Percentiles rank a stretch among this genome's conserved stretches.
Evolutionary conservation across 306 rosid species (phyloP).

Genomic region (Casuarina cunninghamiana): DNA sequence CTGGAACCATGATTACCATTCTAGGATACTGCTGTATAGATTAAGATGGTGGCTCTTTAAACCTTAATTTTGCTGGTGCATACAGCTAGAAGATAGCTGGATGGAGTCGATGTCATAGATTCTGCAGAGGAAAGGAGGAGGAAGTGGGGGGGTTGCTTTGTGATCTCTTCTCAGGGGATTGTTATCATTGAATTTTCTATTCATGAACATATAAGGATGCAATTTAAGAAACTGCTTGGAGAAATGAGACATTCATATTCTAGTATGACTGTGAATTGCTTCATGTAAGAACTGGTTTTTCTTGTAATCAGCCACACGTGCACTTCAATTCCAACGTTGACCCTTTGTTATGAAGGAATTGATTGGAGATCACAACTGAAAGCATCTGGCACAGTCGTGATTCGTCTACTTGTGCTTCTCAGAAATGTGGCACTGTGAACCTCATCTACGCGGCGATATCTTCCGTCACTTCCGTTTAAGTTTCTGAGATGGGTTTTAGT

Average conservation of each 20-base stretch:
- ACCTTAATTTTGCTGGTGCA: no score
- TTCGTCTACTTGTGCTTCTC: conserved; percentile 9
- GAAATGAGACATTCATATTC: conserved; percentile 23
- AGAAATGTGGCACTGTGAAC: no score
- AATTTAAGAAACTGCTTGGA: not conserved
- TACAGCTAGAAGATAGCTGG: no score
- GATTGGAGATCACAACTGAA: conserved; percentile 38
- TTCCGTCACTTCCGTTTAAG: not conserved
- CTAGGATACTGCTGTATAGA: no score
- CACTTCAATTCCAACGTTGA: conserved; percentile 52
- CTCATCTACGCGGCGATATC: not conserved
- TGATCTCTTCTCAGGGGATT: no score
- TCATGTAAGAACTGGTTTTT: conserved; percentile 8
- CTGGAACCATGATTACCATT: no score
- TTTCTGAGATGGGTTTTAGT: not conserved
- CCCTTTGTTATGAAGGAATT: conserved; percentile 41
- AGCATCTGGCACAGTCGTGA: conserved; percentile 13
- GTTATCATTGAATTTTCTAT: not conserved
- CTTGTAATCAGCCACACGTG: conserved; percentile 35
- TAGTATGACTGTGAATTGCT: conserved; percentile 3
- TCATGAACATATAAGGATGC: not conserved
- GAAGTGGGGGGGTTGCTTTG: no score
- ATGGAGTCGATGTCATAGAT: no score
- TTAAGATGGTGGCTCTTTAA: no score
- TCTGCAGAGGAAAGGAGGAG: no score